Base-by-base conservation (phyloP, 495 filamentous ascomycete genomes). In the Thozetella sp. region DNA sequence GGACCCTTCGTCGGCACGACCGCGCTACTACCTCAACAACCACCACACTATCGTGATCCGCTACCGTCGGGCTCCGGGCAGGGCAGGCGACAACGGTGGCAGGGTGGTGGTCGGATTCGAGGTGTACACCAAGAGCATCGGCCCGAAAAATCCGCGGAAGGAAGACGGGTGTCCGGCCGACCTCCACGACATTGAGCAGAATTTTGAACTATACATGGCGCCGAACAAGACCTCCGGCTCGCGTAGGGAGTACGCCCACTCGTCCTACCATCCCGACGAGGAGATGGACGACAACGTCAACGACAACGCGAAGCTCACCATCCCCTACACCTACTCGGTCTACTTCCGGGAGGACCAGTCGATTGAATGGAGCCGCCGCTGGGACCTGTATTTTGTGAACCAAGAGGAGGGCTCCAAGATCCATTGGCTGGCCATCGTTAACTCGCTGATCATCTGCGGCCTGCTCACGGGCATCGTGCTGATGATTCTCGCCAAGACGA, bases 361-460 rank as follows among this genome's bases (percentile, higher is more conserved):
- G 45, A 80, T 97, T 56, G 92, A 96, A 57, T 97, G 93, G 93
- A 80, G 80, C 50, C 90, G 87, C 60, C 86, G 93, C 51, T 97
- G 93, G 93, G 92, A 97, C 64, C 76, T 96, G 25, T 97, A 97
- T 67, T 97, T 97, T 73, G 91, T 90, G 55, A 93, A 96, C 69
- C 91, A 94, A 68, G 90, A 92, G 56, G 91, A 93, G 55, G 90
- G 91, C 48, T 88, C 87, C 25, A 88, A 86, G 66, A 90, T 96
- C 25, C 93, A 97, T 66, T 97, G 93, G 93, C 75, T 97, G 43
- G 93, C 93, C 25, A 96, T 97, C 61, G 73, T 96, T 63, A 97
- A 97, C 75, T 97, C 93, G 1, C 68, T 97, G 61, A 88, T 92
- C 53, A 97, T 97, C 61, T 90, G 88, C 34, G 88, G 89, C 23